Conservation (phyloP, 306 rosid genomes). For the Delonix regia region DNA sequence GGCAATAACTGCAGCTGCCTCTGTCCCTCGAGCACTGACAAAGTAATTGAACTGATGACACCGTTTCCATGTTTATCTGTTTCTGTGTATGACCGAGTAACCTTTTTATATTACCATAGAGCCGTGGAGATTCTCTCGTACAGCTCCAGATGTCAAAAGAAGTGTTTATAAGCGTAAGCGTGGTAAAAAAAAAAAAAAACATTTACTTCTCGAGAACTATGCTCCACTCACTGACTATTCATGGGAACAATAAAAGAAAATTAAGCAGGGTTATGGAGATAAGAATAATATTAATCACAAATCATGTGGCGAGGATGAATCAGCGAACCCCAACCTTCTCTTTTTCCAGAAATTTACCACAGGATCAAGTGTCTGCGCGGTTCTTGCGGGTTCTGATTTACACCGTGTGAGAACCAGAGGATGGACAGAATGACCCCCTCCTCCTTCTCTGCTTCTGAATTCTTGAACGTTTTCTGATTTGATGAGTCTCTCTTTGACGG, state of each 20-base stretch:
- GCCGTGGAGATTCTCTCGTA: slow-evolving; percentile 49
- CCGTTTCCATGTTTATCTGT: slow-evolving; percentile 8
- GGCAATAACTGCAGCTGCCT: slow-evolving; percentile 25
- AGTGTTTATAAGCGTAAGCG: not conserved
- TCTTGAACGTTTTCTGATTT: slow-evolving; percentile 40
- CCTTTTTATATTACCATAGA: slow-evolving; percentile 30
- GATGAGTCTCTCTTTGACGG: slow-evolving; percentile 39
- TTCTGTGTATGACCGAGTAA: slow-evolving; percentile 5
- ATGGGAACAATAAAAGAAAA: not conserved
- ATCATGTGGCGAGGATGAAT: slow-evolving; percentile 46
- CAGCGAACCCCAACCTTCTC: slow-evolving; percentile 47
- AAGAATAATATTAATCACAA: slow-evolving; percentile 45
- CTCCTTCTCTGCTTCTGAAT: slow-evolving; percentile 31
- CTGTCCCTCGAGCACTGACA: slow-evolving; percentile 1
- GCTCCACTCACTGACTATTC: slow-evolving; percentile 2
- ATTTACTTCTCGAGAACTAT: not conserved
- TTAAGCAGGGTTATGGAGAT: slow-evolving; percentile 5
- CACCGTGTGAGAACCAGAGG: slow-evolving; percentile 73
- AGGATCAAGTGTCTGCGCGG: slow-evolving; percentile 48
- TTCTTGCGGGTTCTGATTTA: slow-evolving; percentile 83
- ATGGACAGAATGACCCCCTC: slow-evolving; percentile 26
- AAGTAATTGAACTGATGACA: slow-evolving; percentile 22
- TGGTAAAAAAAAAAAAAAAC: not conserved
- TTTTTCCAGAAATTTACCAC: slow-evolving; percentile 45
- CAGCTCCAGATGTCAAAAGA: slow-evolving; percentile 35